These are phyloP conservation scores for Hypoxylon perforatum DNA, from an alignment of 495 filamentous ascomycete genomes.

Conservation along the genomic window DNA sequence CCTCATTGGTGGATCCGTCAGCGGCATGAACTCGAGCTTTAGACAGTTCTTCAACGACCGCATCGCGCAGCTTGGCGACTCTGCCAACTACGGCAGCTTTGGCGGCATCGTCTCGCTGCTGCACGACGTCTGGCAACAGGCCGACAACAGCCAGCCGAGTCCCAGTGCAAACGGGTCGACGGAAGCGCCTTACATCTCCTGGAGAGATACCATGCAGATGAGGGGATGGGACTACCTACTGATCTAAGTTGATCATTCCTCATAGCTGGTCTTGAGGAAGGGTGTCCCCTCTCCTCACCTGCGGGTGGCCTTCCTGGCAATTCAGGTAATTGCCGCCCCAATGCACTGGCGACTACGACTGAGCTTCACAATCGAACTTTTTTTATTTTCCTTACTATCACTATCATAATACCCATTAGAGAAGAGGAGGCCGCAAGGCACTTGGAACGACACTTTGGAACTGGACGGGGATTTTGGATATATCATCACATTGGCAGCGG, in stretches of 20 bases:
- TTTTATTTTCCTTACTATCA: constrained; percentile 32
- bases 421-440: constrained; percentile 52
- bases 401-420: constrained; percentile 41
- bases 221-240: constrained; percentile 94
- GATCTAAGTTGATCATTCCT: constrained; percentile 67
- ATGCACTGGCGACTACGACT: constrained; percentile 34
- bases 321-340: constrained; percentile 46
- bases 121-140: constrained; percentile 82
- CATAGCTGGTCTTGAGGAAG: constrained; percentile 51
- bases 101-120: constrained; percentile 83
- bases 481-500: constrained; percentile 33
- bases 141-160: constrained; percentile 63
- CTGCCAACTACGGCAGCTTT: constrained; percentile 83
- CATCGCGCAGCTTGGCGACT: constrained; percentile 74
- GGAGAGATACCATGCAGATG: constrained; percentile 93
- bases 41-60: constrained; percentile 79
- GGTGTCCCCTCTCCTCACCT: constrained; percentile 45
- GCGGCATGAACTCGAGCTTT: constrained; percentile 75
- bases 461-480: constrained; percentile 29
- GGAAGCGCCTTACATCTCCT: constrained; percentile 75
- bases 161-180: constrained; percentile 52
- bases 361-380: constrained; percentile 12
- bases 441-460: constrained; percentile 37
- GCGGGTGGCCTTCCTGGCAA: constrained; percentile 43
- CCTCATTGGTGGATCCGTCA: constrained; percentile 83